Base-by-base conservation (phyloP, 352 stramenopile species). In the Pythium apleroticum region DNA sequence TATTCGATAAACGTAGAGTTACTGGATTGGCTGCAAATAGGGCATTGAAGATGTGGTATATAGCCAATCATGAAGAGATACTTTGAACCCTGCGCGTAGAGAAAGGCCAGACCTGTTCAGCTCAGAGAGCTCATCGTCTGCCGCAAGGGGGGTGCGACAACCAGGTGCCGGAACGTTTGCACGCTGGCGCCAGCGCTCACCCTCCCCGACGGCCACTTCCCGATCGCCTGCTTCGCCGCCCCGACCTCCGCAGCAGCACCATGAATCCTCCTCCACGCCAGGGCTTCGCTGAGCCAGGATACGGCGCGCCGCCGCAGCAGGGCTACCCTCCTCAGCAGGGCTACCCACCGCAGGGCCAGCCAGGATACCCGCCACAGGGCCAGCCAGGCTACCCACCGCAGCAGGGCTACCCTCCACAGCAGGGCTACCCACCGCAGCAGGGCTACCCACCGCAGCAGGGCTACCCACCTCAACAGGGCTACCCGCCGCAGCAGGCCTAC, bases 271-370 rank as follows among this genome's bases (percentile, higher is more conserved):
- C 65, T 15, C 50, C 46, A 28, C 52, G 60, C 28, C 67, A 62
- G 30, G 67, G 67, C n/a, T 74, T 66, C 52, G 31, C 61, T 10
- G 52, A 68, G 46, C 63, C 63, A 52, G 63, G 56, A 35, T 74
- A 78, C 27, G 67, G 68, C 6, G 72, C 79, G 25, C 77, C 77
- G 0, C 73, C 68, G 20, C 72, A 77, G 48, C 76, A 80, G 50
- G 77, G 74, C 0, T 81, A 82, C 57, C 63, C 62, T 57, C 67
- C 67, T 4, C 67, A 73, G 30, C 67, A 73, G 41, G 66, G 66
- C 7, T 72, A 71, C 31, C 64, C 64, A 12, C 63, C 62, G 25
- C 64, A 71, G 27, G 57, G 24, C 64, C 66, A 69, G 20, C 67
- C 70, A 10, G 48, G 62, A 19, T 66, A 74, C 46, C 67, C 67